Conservation (phyloP, 768 basidiomycete genomes). For the Cyclocybe aegerita region DNA sequence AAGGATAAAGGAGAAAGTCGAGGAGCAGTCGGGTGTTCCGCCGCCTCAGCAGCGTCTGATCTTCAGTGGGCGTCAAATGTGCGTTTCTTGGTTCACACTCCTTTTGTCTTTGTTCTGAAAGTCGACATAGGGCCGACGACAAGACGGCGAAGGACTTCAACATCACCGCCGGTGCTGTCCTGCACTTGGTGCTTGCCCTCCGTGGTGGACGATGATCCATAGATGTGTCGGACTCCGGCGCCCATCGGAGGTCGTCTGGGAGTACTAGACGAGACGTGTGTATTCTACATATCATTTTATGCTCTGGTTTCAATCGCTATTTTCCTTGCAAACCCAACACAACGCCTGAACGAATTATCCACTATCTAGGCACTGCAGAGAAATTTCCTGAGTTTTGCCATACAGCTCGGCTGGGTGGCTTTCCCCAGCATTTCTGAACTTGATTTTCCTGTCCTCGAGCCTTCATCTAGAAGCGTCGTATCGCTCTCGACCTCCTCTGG, state of each 20-base stretch:
- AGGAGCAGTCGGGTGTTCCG: slow-evolving; percentile 97
- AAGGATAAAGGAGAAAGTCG: slow-evolving; percentile 96
- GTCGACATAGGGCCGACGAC: slow-evolving; percentile 73
- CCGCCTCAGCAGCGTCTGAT: slow-evolving; percentile 95
- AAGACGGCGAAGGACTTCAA: slow-evolving; percentile 86
- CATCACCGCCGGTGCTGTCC: slow-evolving; percentile 80
- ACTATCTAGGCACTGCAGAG: not conserved
- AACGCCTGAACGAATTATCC: not conserved
- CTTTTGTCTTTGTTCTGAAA: slow-evolving; percentile 1
- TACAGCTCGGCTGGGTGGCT: not conserved
- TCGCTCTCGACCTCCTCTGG: not conserved
- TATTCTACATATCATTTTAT: slow-evolving; percentile 11
- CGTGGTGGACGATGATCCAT: slow-evolving; percentile 74
- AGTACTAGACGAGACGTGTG: not conserved
- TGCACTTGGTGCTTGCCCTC: slow-evolving; percentile 93
- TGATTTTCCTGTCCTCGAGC: not conserved
- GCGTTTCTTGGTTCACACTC: slow-evolving; percentile 23
- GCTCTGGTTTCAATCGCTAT: slow-evolving; percentile 1
- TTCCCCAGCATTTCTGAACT: not conserved
- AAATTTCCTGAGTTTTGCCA: not conserved
- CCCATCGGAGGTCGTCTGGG: not conserved
- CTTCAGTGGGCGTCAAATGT: slow-evolving; percentile 93
- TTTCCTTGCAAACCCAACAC: slow-evolving; percentile 1
- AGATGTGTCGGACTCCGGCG: not conserved
- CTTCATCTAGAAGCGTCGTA: not conserved